A percentile compares a stretch with the other conserved stretches of the same genome.
phyloP scores from a whole-genome alignment of 2,329 filamentous ascomycete genomes.

The Xylaria hypoxylon region DNA sequence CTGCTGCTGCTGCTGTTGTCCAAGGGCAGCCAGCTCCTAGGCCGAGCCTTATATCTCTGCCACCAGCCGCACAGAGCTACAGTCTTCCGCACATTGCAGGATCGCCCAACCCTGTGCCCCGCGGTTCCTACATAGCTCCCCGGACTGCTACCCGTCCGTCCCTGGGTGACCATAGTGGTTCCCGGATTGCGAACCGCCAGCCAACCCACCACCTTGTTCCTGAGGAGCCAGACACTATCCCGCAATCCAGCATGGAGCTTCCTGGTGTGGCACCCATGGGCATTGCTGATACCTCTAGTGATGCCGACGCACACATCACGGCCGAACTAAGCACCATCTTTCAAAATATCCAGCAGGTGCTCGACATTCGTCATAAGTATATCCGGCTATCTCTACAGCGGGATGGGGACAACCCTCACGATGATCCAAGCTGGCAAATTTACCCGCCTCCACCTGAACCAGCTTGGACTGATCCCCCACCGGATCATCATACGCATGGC shows the following conservation, averaged over 20 bases:
- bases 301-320: conserved; percentile 82
- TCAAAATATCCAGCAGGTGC: conserved; percentile 87
- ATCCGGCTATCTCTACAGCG: conserved; percentile 86
- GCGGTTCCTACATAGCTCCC: conserved; percentile 43
- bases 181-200: conserved; percentile 33
- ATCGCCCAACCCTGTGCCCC: conserved; percentile 38
- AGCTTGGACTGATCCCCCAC: conserved; percentile 76
- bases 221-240: conserved; percentile 32
- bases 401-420: conserved; percentile 86
- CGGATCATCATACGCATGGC: conserved; percentile 53
- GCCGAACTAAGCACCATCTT: conserved; percentile 88
- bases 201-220: conserved; percentile 30
- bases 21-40: conserved; percentile 42
- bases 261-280: conserved; percentile 71
- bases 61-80: conserved; percentile 49
- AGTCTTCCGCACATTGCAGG: conserved; percentile 49
- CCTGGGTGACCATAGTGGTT: conserved; percentile 41
- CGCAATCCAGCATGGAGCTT: conserved; percentile 55
- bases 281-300: conserved; percentile 73
- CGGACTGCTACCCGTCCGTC: conserved; percentile 51
- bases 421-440: conserved; percentile 84
- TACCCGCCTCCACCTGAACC: conserved; percentile 94
- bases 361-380: conserved; percentile 90
- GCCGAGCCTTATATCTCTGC: conserved; percentile 46
- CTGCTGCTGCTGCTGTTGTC: conserved; percentile 28